A percentile compares a stretch with the other conserved stretches of the same genome.
These are phyloP conservation scores for Camillea tinctor DNA, from an alignment of 2,329 filamentous ascomycete species.

Conservation along the genomic window DNA sequence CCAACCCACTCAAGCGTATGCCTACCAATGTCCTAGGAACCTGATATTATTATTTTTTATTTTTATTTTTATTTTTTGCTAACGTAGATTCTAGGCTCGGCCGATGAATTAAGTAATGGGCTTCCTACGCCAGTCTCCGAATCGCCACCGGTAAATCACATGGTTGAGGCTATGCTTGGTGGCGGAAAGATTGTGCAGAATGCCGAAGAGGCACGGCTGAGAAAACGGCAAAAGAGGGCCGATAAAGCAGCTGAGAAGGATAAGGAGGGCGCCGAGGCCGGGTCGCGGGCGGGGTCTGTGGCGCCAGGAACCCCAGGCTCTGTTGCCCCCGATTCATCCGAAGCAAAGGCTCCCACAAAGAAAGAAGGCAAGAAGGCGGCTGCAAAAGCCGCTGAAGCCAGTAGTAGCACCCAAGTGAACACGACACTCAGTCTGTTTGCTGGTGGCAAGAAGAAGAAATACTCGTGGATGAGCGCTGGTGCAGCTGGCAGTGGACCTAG, in stretches of 20 bases:
- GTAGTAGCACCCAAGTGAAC: constrained; percentile 79
- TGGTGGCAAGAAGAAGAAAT: constrained; percentile 64
- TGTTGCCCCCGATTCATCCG: constrained; percentile 58
- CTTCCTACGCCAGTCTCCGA: constrained; percentile 46
- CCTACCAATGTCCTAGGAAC: constrained; percentile 23
- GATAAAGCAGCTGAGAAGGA: constrained; percentile 47
- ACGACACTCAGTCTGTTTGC: constrained; percentile 74
- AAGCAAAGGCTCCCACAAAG: constrained; percentile 70
- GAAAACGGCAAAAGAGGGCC: constrained; percentile 63
- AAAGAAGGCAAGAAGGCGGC: constrained; percentile 81
- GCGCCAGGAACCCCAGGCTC: constrained; percentile 62
- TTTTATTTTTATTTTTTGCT: too few species aligned
- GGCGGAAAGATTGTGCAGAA: constrained; percentile 66
- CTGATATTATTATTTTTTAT: constrained; percentile 12
- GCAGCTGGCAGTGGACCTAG: constrained; percentile 49
- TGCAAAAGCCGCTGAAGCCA: constrained; percentile 71
- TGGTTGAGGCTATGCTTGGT: constrained; percentile 55
- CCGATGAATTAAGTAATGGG: constrained; percentile 39
- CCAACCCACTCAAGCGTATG: constrained; percentile 61
- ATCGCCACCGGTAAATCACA: constrained; percentile 49
- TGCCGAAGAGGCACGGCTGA: constrained; percentile 69
- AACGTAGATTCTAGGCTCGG: constrained; percentile 41
- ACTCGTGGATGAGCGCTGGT: constrained; percentile 70
- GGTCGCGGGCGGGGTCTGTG: constrained; percentile 54
- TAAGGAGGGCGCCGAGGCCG: constrained; percentile 44